Base-by-base conservation (phyloP, 176 grass and related monocot genomes). In the Eragrostis nindensis region DNA sequence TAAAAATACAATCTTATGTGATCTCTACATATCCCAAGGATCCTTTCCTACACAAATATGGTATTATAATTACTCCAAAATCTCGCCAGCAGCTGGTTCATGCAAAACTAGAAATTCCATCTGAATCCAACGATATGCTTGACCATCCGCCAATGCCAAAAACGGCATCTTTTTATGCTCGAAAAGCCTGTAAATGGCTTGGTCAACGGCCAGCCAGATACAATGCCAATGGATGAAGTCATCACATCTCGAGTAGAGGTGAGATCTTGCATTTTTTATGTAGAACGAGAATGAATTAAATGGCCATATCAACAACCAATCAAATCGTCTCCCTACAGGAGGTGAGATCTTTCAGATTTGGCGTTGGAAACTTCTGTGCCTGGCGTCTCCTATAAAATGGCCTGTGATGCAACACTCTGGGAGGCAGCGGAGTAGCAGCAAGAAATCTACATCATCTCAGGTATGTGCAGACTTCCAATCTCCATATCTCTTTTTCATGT, bases 261-360 rank as follows among this genome's bases (percentile, higher is more conserved):
- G 22, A 47, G 57, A 77, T n/a, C 8, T 44, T 62, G 8, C 40
- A 77, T 62, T 62, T 27, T 36, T 27, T 25, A 30, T 63, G 2
- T 13, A 42, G 40, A 76, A 42, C 2, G 4, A 75, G 56, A 45
- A 7, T 1, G 9, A 32, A 47, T 63, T 77, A 47, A 77, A 32
- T 47, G 8, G 2, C 14, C 74, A 1, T 63, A 77, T 47, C 57
- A 47, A 3, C 29, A 61, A 47, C 29, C 17, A 2, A 17, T 62
- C 40, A 13, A 15, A 62, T 27, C 62, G 46, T 47, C 54, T 18
- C 38, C n/a, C n/a, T 29, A 26, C 3, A 25, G 6, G 11, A 57
- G 13, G 47, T 49, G 15, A 43, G 22, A 75, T 44, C 22, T 62
- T 76, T 62, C 2, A 47, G 74, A 76, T 76, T 77, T 30, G 41